Evolutionary conservation across 2,329 filamentous ascomycete genomes (phyloP).

Genomic region (Penicillium sp.): DNA sequence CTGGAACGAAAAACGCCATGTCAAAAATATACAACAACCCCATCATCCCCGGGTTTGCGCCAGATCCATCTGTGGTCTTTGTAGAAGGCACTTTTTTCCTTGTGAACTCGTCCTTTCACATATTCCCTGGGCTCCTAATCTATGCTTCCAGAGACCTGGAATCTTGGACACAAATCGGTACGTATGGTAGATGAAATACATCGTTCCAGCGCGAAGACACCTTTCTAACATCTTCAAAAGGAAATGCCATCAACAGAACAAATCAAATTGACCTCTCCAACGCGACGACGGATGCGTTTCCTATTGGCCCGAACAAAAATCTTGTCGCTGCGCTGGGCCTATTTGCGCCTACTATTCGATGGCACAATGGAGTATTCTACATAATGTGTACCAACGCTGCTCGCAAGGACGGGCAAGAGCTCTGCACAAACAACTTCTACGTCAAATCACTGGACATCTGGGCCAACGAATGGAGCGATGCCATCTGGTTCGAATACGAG

Average conservation of each 20-base stretch:
- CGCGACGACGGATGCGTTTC: not conserved
- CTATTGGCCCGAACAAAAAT: constrained; percentile 3
- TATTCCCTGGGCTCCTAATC: constrained; percentile 49
- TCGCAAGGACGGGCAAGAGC: constrained; percentile 16
- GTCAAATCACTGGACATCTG: constrained; percentile 46
- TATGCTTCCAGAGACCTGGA: constrained; percentile 47
- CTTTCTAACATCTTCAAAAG: not conserved
- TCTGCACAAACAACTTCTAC: constrained; percentile 31
- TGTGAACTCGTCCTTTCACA: constrained; percentile 47
- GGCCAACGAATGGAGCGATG: constrained; percentile 47
- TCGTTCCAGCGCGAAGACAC: too few species aligned
- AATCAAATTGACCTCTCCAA: not conserved
- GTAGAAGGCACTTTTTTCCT: constrained; percentile 47
- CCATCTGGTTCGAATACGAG: constrained; percentile 38
- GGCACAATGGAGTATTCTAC: constrained; percentile 43
- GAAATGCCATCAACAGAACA: not conserved
- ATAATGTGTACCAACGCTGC: constrained; percentile 35
- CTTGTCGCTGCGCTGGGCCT: constrained; percentile 32
- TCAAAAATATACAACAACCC: constrained; percentile 33
- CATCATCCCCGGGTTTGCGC: constrained; percentile 48
- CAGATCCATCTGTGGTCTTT: constrained; percentile 48
- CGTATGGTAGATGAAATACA: not conserved
- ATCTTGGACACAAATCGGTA: constrained; percentile 40
- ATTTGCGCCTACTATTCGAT: constrained; percentile 44
- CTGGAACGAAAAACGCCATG: not conserved